phyloP scores from a whole-genome alignment of 2,329 filamentous ascomycete genomes.

The Talaromyces islandicus region DNA sequence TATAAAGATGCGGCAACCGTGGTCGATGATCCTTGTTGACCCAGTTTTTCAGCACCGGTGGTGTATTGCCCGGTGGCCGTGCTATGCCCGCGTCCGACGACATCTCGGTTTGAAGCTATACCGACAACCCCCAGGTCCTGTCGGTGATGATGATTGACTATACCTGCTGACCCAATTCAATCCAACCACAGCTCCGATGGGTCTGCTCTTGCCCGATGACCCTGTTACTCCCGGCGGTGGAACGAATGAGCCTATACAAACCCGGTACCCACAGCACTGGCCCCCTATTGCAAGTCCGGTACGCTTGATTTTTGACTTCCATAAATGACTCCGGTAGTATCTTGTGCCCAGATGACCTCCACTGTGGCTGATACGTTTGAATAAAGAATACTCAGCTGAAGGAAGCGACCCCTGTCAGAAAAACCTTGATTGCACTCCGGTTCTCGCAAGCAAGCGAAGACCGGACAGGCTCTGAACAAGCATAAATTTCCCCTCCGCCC shows the following conservation, averaged over 20 bases:
- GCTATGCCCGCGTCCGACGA: not conserved
- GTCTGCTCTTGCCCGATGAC: not conserved
- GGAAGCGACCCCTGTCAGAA: not conserved
- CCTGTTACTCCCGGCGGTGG: not conserved
- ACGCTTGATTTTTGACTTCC: not conserved
- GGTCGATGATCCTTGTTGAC: not conserved
- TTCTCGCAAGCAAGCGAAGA: not conserved
- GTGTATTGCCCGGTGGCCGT: too few relatives aligned
- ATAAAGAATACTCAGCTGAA: not conserved
- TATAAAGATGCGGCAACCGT: not conserved
- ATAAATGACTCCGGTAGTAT: not conserved
- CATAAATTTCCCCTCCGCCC: not conserved
- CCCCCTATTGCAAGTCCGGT: not conserved
- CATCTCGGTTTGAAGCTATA: not conserved
- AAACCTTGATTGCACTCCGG: not conserved
- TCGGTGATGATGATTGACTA: not conserved
- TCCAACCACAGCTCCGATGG: not conserved
- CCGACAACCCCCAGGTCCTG: not conserved
- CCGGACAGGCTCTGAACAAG: not conserved
- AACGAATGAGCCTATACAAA: not conserved
- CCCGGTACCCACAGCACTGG: not conserved
- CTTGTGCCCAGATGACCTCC: not conserved
- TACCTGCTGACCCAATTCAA: not conserved
- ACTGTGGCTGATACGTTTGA: not conserved
- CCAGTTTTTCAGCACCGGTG: not conserved